phyloP scores from a whole-genome alignment of 345 rosid species.

The Luvunga scandens region DNA sequence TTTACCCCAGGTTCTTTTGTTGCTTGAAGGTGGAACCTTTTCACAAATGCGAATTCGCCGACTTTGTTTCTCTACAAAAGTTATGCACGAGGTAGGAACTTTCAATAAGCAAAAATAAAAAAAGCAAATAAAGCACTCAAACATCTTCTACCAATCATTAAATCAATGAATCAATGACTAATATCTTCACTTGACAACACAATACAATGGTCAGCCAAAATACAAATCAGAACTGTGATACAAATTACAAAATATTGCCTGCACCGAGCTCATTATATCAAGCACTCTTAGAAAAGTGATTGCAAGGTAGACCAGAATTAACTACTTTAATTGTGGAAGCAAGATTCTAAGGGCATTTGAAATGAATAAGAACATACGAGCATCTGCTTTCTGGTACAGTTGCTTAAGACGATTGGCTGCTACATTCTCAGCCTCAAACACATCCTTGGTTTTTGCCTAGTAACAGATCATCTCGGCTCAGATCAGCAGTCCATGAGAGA shows the following conservation, averaged over 20 bases:
- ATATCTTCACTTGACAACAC: not conserved
- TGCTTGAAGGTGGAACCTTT: slow-evolving; percentile 77
- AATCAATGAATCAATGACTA: not conserved
- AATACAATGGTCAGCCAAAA: not conserved
- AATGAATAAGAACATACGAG: slow-evolving; percentile 45
- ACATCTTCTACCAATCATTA: not conserved
- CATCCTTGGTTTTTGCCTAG: slow-evolving; percentile 59
- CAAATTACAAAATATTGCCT: not conserved
- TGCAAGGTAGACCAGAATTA: not conserved
- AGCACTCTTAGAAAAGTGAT: not conserved
- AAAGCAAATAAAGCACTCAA: not conserved
- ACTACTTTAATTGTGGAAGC: not conserved
- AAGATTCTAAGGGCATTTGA: not conserved
- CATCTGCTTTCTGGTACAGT: slow-evolving; percentile 66
- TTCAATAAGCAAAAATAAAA: slow-evolving; percentile 8
- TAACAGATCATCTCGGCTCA: slow-evolving; percentile 2
- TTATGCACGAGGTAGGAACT: slow-evolving; percentile 19
- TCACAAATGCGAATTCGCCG: slow-evolving; percentile 71
- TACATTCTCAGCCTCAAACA: slow-evolving; percentile 45
- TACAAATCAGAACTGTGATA: not conserved
- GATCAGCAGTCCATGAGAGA: slow-evolving; percentile 8
- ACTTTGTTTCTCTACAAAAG: slow-evolving; percentile 65
- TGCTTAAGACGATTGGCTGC: slow-evolving; percentile 51
- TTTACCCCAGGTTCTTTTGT: slow-evolving; percentile 66
- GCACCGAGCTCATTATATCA: not conserved